Percentiles rank a stretch among this genome's conserved stretches.
phyloP scores from a whole-genome alignment of 345 rosid species.

The Syzygium grande region DNA sequence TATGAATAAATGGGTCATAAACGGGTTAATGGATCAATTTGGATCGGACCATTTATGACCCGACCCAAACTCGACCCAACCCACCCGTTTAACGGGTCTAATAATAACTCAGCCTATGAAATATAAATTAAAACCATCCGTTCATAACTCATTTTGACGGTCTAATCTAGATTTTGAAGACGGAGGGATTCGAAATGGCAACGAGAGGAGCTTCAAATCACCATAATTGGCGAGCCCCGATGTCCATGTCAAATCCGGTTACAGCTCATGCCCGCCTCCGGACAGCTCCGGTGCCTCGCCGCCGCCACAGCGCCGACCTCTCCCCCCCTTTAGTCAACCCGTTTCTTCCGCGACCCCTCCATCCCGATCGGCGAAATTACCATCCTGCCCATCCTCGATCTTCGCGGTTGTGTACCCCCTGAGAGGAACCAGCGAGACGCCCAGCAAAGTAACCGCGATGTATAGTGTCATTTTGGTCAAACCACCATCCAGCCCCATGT shows the following conservation, averaged over 20 bases:
- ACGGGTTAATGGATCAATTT: too few relatives aligned
- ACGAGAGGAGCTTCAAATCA: not conserved
- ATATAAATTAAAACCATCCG: too few relatives aligned
- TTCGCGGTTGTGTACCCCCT: not conserved
- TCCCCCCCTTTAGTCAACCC: not conserved
- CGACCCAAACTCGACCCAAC: too few relatives aligned
- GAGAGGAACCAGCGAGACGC: too few relatives aligned
- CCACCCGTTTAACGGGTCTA: too few relatives aligned
- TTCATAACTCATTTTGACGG: too few relatives aligned
- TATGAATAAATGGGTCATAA: too few relatives aligned
- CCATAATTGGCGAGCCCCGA: too few relatives aligned
- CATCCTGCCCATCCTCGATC: not conserved
- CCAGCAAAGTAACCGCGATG: not conserved
- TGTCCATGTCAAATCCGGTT: not conserved
- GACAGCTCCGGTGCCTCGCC: not conserved
- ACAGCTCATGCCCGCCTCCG: not conserved
- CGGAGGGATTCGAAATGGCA: too few relatives aligned
- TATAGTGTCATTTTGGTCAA: not conserved
- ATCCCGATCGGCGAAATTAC: not conserved
- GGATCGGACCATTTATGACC: too few relatives aligned
- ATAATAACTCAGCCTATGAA: rapidly evolving
- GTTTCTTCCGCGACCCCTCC: not conserved
- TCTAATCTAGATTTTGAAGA: too few relatives aligned
- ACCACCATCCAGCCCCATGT: not conserved
- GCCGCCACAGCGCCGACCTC: not conserved